A percentile compares a stretch with the other conserved stretches of the same genome.
phyloP scores from a whole-genome alignment of 345 rosid genomes.

The Linum usitatissimum region DNA sequence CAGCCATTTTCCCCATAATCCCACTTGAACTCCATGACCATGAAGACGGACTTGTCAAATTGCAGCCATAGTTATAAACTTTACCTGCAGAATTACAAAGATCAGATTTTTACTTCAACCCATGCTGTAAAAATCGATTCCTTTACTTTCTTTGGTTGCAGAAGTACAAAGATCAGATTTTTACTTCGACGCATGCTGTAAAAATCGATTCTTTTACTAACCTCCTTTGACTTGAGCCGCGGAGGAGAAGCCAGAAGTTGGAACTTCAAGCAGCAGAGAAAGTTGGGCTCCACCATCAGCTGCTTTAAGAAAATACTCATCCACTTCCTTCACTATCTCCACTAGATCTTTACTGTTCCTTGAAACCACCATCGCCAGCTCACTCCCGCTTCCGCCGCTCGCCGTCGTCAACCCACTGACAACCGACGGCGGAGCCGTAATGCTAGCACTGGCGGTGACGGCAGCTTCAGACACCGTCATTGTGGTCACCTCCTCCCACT shows the following conservation, averaged over 20 bases:
- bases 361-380: slow-evolving; percentile 73
- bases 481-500: slow-evolving; percentile 53
- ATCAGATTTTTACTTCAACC: neutral
- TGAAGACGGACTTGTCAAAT: slow-evolving; percentile 40
- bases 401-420: slow-evolving; percentile 37
- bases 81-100: slow-evolving; percentile 27
- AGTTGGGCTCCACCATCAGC: slow-evolving; percentile 65
- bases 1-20: slow-evolving; percentile 26
- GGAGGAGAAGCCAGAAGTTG: slow-evolving; percentile 36
- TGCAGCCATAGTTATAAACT: slow-evolving; percentile 50
- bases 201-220: slow-evolving; percentile 6
- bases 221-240: slow-evolving; percentile 44
- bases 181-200: neutral
- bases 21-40: slow-evolving; percentile 69
- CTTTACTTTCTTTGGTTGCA: slow-evolving; percentile 10
- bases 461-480: slow-evolving; percentile 28
- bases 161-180: neutral
- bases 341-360: slow-evolving; percentile 69
- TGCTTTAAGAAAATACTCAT: slow-evolving; percentile 76
- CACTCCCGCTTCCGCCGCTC: slow-evolving; percentile 37
- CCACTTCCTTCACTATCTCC: slow-evolving; percentile 86
- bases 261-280: slow-evolving; percentile 55
- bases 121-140: neutral
- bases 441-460: slow-evolving; percentile 27
- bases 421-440: slow-evolving; percentile 37